Evolutionary conservation across 2,329 filamentous ascomycete genomes (phyloP), one percentile per base, ranked within the genome.

Genomic region (Verticillium nubilum): DNA sequence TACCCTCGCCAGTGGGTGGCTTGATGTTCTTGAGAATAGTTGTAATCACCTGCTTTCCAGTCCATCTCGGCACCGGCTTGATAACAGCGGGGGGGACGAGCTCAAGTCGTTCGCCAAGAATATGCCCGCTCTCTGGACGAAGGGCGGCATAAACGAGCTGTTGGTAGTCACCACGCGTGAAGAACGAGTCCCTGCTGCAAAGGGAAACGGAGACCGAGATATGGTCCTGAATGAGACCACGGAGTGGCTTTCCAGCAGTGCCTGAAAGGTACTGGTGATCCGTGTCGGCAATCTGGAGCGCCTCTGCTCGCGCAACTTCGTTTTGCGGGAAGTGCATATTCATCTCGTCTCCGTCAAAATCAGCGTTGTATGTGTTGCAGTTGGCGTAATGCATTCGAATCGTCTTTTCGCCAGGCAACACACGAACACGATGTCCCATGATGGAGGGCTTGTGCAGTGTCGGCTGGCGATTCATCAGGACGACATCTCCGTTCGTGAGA

Each of bases 281-380:
- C 2, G 95, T 97, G 72, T 98, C 94, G 37, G 95, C 95, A 68
- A 99, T 88, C 66, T 92, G 91, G 66, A 96, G 83, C 2, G 95
- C 95, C 76, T 99, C 95, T 2, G 94, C 91, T 66, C 95, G 85
- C 17, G 95, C 95, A 64, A 98, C 82, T 72, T 98, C 96, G 67
- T 97, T 98, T 68, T 99, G 95, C 1, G 95, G 95, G 70, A 99
- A 98, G 76, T 99, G 95, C 93, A 99, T 96, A 74, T 99, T 99
- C 95, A 99, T 99, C 75, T 99, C 95, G 72, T 99, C 95, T 73
- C 95, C 95, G 70, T 99, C 96, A 70, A 99, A 99, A 81, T 99
- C 95, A 31, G 95, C 95, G 68, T 99, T 99, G 81, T 99, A 99
- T 0, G 95, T 97, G 70, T 99, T 99, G 74, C 95, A 98, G 73